Evolutionary conservation across 805 yeast genomes (phyloP).

Genomic region (Candida sanyiensis): DNA sequence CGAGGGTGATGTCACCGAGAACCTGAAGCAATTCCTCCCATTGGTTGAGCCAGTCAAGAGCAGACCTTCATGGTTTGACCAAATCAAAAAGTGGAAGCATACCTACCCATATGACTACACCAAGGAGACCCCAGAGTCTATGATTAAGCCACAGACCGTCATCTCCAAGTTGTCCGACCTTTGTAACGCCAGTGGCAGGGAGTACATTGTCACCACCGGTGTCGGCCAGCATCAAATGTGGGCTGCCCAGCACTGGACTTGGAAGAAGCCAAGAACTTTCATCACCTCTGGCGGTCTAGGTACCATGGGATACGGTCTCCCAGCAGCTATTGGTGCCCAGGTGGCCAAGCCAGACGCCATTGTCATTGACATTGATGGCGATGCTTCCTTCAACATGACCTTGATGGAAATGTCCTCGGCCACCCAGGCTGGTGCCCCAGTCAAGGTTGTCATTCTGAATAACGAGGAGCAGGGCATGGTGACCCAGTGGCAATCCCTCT

Average conservation of each 20-base stretch:
- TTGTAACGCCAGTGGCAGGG: conserved; percentile 56
- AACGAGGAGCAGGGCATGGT: conserved; percentile 99
- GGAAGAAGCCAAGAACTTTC: conserved; percentile 89
- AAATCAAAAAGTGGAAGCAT: conserved; percentile 75
- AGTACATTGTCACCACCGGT: conserved; percentile 91
- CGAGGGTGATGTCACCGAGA: conserved; percentile 90
- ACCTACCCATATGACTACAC: conserved; percentile 83
- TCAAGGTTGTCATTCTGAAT: conserved; percentile 83
- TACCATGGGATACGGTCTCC: conserved; percentile 97
- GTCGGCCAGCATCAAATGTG: conserved; percentile 99
- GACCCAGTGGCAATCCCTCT: conserved; percentile 97
- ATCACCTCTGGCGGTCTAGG: conserved; percentile 99
- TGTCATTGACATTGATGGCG: conserved; percentile 97
- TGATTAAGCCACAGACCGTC: conserved; percentile 90
- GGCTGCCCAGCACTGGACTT: conserved; percentile 97
- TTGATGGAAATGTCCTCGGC: conserved; percentile 90
- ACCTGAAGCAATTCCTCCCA: conserved; percentile 69
- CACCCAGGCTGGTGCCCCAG: conserved; percentile 87
- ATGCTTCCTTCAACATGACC: conserved; percentile 99
- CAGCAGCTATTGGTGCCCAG: conserved; percentile 98
- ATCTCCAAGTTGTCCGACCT: conserved; percentile 72
- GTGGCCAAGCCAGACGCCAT: conserved; percentile 90
- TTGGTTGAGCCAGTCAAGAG: conserved; percentile 54
- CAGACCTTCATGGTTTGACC: conserved; percentile 76
- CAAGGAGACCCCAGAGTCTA: conserved; percentile 71